Evolutionary conservation across 192 early-diverging fungal genomes (phyloP).

Genomic region (Entrophospora sp.): DNA sequence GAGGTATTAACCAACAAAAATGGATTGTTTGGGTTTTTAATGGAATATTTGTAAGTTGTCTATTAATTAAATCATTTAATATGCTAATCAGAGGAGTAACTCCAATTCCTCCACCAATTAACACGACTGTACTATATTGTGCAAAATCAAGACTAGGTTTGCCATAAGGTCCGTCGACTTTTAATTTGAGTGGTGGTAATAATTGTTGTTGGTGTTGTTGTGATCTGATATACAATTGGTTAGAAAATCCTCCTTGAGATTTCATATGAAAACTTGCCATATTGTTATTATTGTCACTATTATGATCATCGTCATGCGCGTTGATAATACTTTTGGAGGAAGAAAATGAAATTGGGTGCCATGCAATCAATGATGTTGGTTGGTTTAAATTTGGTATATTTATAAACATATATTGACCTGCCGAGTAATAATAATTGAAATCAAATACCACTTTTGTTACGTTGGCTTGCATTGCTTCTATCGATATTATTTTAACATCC

Average conservation of each 20-base stretch:
- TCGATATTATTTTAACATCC: not conserved
- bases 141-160: constrained; percentile 22
- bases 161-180: constrained; percentile 33
- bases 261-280: constrained; percentile 24
- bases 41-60: constrained; percentile 20
- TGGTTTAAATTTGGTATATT: constrained; percentile 9
- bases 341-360: constrained; percentile 6
- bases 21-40: constrained; percentile 26
- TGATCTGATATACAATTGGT: not conserved
- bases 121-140: constrained; percentile 23
- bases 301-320: not conserved
- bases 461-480: not conserved
- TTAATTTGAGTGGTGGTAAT: not conserved
- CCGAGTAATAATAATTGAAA: constrained; percentile 15
- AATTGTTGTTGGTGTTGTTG: not conserved
- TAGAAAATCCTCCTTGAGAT: constrained; percentile 24
- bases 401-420: constrained; percentile 40
- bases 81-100: constrained; percentile 30
- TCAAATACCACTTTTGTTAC: constrained; percentile 21
- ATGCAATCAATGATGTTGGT: not conserved
- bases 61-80: constrained; percentile 28
- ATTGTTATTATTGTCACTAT: not conserved
- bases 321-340: not conserved
- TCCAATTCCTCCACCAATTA: constrained; percentile 31
- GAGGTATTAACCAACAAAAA: constrained; percentile 29